Evolutionary conservation across 192 early-diverging fungal species (phyloP), one percentile per base, ranked within the genome.

Genomic region (Backusella liffmaniae): DNA sequence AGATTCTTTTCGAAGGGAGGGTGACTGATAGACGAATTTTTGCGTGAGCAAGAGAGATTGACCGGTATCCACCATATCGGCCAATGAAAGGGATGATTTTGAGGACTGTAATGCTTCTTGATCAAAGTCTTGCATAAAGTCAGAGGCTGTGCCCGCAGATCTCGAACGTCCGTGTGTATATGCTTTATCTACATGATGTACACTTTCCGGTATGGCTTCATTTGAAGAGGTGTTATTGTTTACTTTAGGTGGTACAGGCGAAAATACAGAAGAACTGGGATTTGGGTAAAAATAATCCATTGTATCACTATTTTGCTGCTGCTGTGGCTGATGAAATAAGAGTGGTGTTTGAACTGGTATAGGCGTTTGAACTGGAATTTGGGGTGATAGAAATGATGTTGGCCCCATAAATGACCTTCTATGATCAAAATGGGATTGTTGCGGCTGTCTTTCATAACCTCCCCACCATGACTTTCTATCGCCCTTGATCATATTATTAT

Each of bases 1-100:
- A 30, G 42, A 71, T 46, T 44, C 42, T 49, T 32, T 44, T n/a
- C 70, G 35, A 4, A 42, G 66, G 0, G 73, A 74, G 15, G 56
- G 56, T 21, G 73, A 65, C 21, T 49, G 35, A 46, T 74, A 74
- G 16, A 74, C 73, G 67, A 78, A 78, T 35, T 73, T 72, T 35
- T 78, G 70, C 6, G 77, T 78, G 36, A 78, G 36, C 5, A 78
- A 66, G 7, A 78, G 51, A 29, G 77, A 73, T 16, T 78, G 70
- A 0, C 77, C 77, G 6, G 56, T 62, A 62, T 62, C 56, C 4
- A 26, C 56, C 26, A 29, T 62, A 10, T 62, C 56, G 23, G 21
- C 23, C 21, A 62, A 62, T 9, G 56, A 62, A 26, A 62, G 56
- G 8, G 56, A 62, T 26, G 56, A 62, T 4, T 62, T 62, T 9